A percentile compares a stretch with the other conserved stretches of the same genome.
phyloP scores from a whole-genome alignment of 805 yeast genomes.

The Kodamaea leandrae region DNA sequence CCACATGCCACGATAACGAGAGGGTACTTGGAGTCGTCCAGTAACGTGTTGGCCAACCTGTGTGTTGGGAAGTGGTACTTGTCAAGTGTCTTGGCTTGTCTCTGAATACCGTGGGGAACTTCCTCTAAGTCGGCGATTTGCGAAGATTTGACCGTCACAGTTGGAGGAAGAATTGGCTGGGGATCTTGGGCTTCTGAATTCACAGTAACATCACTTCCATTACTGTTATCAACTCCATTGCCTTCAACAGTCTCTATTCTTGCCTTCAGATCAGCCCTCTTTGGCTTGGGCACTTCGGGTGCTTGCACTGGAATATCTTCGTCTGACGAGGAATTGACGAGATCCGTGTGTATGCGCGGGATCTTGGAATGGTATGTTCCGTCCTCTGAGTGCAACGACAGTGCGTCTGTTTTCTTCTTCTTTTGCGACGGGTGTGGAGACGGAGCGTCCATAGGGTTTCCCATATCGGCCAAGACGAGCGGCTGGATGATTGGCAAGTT shows the following conservation, averaged over 20 bases:
- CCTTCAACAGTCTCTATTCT: too few species aligned
- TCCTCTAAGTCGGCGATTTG: conserved; percentile 95
- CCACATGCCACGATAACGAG: conserved; percentile 97
- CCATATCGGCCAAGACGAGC: conserved; percentile 70
- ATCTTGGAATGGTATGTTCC: conserved; percentile 38
- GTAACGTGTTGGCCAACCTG: conserved; percentile 65
- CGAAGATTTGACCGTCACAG: conserved; percentile 46
- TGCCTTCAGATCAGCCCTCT: conserved; percentile 3
- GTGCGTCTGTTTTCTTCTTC: conserved; percentile 11
- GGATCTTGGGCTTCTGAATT: conserved; percentile 1
- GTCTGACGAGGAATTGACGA: conserved; percentile 47
- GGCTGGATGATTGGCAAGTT: conserved; percentile 71
- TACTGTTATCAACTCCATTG: too few species aligned
- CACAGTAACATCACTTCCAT: too few species aligned
- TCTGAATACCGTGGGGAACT: conserved; percentile 88
- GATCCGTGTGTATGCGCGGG: conserved; percentile 56
- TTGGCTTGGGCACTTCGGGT: neutral
- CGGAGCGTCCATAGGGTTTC: conserved; percentile 73
- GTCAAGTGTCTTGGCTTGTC: conserved; percentile 74
- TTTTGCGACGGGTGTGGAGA: conserved; percentile 46
- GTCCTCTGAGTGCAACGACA: conserved; percentile 9
- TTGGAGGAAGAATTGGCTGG: conserved; percentile 33
- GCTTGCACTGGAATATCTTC: conserved; percentile 21
- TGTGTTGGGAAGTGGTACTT: conserved; percentile 85
- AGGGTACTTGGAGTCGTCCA: conserved; percentile 79